Evolutionary conservation across 805 yeast genomes (phyloP), one percentile per base, ranked within the genome.

Genomic region (Osmozyma mogii): DNA sequence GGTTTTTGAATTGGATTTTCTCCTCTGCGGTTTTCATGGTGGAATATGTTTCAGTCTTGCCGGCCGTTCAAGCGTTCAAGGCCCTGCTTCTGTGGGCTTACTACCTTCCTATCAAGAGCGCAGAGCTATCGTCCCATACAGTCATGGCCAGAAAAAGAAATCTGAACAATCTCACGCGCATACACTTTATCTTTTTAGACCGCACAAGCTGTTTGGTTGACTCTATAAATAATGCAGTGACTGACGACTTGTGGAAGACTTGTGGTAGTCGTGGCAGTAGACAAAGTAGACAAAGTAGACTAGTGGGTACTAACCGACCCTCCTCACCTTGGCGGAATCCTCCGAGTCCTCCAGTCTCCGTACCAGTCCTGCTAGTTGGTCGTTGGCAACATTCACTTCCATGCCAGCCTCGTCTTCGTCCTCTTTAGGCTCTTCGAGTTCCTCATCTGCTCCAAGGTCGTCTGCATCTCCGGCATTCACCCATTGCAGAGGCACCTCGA

Each of bases 21-120:
- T 88, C 82, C 34, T 82, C 89, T n/a, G 78, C 61, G 18, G 78
- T 70, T 24, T 80, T 87, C 94, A 84, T 84, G 11, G 25, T 15
- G 15, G 30, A 11, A 8, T 14, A 22, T 11, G 22, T 16, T 11
- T 15, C 22, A 16, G 11, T 9, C n/a, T 11, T 14, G 11, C 6
- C 19, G 24, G 13, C 24, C 19, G n/a, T 11, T 10, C 17, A 13
- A 5, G 8, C 8, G 20, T 14, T 6, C 12, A 11, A 15, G 25
- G 17, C 25, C 17, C 12, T 13, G 15, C 17, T 8, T 15, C 14
- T 15, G 9, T 12, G 15, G 21, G 10, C 21, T 18, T 9, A 18
- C 10, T 10, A 18, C 18, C 17, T 18, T 13, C 9, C 15, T n/a
- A n/a, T n/a, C n/a, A n/a, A n/a, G n/a, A n/a, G n/a, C n/a, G n/a